phyloP scores from a whole-genome alignment of 441 rosid species.

The Flueggea neowawraea region DNA sequence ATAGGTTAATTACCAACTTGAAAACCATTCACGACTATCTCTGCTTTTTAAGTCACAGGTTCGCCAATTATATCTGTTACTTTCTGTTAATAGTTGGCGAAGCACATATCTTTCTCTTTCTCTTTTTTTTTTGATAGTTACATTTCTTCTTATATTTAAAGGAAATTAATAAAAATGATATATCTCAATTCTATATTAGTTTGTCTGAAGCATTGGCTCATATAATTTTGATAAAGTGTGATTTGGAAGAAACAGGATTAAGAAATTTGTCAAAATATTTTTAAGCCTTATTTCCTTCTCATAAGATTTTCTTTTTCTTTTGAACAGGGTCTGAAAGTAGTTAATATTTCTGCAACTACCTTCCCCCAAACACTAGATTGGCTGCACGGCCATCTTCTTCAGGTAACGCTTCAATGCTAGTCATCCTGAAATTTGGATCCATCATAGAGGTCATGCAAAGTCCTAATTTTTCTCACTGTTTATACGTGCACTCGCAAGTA shows the following conservation, averaged over 20 bases:
- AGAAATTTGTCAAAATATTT: too few relatives aligned
- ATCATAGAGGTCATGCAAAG: too few relatives aligned
- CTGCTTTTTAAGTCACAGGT: conserved; percentile 84
- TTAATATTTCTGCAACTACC: conserved; percentile 66
- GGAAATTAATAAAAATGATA: too few relatives aligned
- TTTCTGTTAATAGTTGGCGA: neutral
- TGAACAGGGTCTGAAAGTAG: conserved; percentile 61
- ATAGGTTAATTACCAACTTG: conserved; percentile 62
- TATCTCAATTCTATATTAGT: too few relatives aligned
- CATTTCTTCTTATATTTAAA: too few relatives aligned
- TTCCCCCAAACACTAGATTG: conserved; percentile 79
- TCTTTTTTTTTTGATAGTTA: neutral
- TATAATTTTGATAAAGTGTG: too few relatives aligned
- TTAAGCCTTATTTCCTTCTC: neutral
- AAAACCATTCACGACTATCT: conserved; percentile 90
- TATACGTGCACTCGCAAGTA: too few relatives aligned
- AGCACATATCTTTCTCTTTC: neutral
- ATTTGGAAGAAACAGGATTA: too few relatives aligned
- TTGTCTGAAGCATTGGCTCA: too few relatives aligned
- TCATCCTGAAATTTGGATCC: too few relatives aligned
- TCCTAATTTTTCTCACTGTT: too few relatives aligned
- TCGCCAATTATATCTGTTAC: conserved; percentile 16
- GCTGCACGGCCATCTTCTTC: conserved; percentile 76
- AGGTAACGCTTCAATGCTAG: conserved; percentile 32
- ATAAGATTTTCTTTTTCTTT: conserved; percentile 6